Percentiles rank a stretch among this genome's conserved stretches.
phyloP scores from a whole-genome alignment of 2,329 filamentous ascomycete genomes.

The Colletotrichum limetticola region DNA sequence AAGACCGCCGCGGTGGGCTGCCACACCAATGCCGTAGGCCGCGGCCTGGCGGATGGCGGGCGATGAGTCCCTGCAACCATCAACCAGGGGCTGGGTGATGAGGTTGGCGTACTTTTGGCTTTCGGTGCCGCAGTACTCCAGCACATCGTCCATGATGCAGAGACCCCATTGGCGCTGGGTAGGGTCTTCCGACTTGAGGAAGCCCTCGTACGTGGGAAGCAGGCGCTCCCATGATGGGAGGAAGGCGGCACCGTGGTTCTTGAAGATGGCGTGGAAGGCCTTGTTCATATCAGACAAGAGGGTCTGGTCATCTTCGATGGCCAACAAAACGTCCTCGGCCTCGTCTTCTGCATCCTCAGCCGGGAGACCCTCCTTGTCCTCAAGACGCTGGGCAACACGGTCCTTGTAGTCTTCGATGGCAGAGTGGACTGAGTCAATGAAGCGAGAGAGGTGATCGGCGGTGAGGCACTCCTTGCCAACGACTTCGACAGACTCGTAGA shows the following conservation, averaged over 20 bases:
- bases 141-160: constrained; percentile 97
- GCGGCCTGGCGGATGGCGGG: constrained; percentile 95
- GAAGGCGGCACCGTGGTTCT: constrained; percentile 89
- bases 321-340: constrained; percentile 85
- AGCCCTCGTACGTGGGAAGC: constrained; percentile 85
- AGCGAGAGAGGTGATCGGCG: constrained; percentile 81
- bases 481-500: constrained; percentile 97
- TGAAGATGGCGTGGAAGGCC: constrained; percentile 98
- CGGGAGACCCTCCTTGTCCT: constrained; percentile 79
- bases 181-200: constrained; percentile 82
- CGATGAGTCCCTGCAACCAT: constrained; percentile 86
- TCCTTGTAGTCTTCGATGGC: constrained; percentile 93
- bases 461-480: constrained; percentile 87
- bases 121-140: constrained; percentile 93
- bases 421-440: constrained; percentile 86
- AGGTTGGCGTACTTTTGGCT: constrained; percentile 88
- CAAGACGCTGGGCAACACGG: constrained; percentile 83
- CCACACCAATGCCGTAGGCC: constrained; percentile 94
- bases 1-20: constrained; percentile 89
- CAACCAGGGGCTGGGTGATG: constrained; percentile 87
- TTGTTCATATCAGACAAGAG: constrained; percentile 99
- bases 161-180: constrained; percentile 99
- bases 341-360: constrained; percentile 92
- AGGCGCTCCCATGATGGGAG: constrained; percentile 89
- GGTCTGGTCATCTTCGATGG: constrained; percentile 97